Evolutionary conservation across 345 rosid genomes (phyloP), one percentile per base, ranked within the genome.

Genomic region (Pelargonium nanum): DNA sequence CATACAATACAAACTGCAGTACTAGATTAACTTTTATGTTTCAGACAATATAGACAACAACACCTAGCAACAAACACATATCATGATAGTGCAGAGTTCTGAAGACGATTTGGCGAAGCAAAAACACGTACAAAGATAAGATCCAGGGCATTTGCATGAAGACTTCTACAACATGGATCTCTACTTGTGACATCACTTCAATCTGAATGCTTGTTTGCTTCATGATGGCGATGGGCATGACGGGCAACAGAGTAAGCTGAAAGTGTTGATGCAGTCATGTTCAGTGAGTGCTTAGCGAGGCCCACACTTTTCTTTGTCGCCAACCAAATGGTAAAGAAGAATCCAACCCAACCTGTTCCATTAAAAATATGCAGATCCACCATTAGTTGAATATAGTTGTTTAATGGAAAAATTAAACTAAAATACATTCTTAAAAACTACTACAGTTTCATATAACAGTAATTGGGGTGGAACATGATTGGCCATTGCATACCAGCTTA

Each of bases 291-390:
- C 74, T 79, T 89, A 22, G 84, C 90, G 13, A 87, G 74, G 22
- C 79, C 80, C 4, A 76, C 9, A 51, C 85, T 72, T 69, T 83
- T 89, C 76, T 70, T 82, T 22, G 80, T 69, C 57, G 80, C 91
- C 80, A 85, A 58, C 96, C 89, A 93, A 57, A 81, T 70, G 34
- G 64, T 67, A 72, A 80, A 85, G 72, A 92, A 77, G 72, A 92
- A 89, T 55, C 89, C 91, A 55, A 84, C 70, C 99, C 99, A 89
- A 72, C 96, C 97, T 93, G 86, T 68, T 57, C 55, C 67, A 72
- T 64, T 15, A 52, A 24, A 24, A 65, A 25, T 65, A 55, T 56
- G 45, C 9, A 22, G 60, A 45, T 40, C 26, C 23, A 16, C 6
- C 10, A 24, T 57, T 22, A 40, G n/a, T 7, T 1, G 1, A 22